These are phyloP conservation scores for Alternaria gaisen DNA, from an alignment of 2,329 filamentous ascomycete species.

Conservation along the genomic window DNA sequence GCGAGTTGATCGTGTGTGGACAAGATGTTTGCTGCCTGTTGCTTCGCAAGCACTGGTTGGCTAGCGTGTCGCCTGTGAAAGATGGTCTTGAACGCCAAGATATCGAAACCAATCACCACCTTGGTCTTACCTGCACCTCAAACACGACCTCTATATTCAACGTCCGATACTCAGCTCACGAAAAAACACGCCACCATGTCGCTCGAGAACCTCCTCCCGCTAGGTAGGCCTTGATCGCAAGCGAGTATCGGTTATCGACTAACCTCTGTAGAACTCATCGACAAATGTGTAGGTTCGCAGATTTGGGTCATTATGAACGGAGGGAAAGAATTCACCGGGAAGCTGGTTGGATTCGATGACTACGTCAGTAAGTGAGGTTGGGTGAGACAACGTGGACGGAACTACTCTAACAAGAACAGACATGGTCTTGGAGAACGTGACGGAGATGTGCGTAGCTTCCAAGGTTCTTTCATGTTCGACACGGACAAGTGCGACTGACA, in stretches of 20 bases:
- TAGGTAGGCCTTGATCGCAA: slow-evolving; percentile 28
- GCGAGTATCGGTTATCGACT: slow-evolving; percentile 15
- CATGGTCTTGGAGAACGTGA: slow-evolving; percentile 98
- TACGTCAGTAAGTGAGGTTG: slow-evolving; percentile 88
- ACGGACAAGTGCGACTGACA: slow-evolving; percentile 14
- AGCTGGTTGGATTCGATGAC: slow-evolving; percentile 94
- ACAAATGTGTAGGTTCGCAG: slow-evolving; percentile 96
- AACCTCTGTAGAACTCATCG: slow-evolving; percentile 82
- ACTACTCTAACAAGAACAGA: slow-evolving; percentile 63
- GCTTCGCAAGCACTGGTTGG: slow-evolving; percentile 16
- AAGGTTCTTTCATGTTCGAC: not conserved
- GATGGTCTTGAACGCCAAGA: slow-evolving; percentile 28
- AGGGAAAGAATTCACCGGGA: slow-evolving; percentile 97
- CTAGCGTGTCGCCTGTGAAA: slow-evolving; percentile 27
- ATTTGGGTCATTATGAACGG: slow-evolving; percentile 99
- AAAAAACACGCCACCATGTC: slow-evolving; percentile 30
- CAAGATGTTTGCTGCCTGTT: slow-evolving; percentile 30
- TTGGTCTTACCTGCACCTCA: slow-evolving; percentile 14
- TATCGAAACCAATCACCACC: slow-evolving; percentile 27
- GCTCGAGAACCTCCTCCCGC: slow-evolving; percentile 43
- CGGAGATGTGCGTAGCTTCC: slow-evolving; percentile 77
- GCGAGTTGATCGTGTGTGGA: slow-evolving; percentile 8
- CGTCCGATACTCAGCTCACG: slow-evolving; percentile 2
- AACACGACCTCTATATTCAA: slow-evolving; percentile 7
- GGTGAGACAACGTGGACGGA: not conserved